Conservation (phyloP, 192 early-diverging fungal species). For the Mortierella hygrophila region DNA sequence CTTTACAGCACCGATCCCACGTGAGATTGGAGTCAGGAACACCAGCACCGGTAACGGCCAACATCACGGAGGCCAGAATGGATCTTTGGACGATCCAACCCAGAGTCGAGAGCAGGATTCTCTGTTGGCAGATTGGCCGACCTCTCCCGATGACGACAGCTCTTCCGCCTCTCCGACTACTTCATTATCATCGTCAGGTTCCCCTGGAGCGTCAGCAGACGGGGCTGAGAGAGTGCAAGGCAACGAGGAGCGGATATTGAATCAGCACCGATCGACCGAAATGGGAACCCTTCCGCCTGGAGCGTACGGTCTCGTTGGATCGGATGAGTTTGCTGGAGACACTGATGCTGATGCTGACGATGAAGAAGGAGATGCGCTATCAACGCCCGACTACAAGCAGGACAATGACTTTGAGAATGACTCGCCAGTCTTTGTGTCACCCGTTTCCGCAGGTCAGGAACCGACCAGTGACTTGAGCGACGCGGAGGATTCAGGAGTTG, state of each 20-base stretch:
- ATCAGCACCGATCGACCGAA: background rate
- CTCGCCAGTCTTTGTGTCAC: background rate
- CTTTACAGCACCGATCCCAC: slow-evolving; percentile 87
- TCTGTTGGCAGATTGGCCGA: slow-evolving; percentile 38
- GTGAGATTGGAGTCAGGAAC: slow-evolving; percentile 57
- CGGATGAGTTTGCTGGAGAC: slow-evolving; percentile 41
- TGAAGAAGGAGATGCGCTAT: background rate
- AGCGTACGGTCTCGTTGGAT: slow-evolving; percentile 30
- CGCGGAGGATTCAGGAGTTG: slow-evolving; percentile 50
- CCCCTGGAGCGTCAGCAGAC: background rate
- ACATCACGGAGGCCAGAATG: background rate
- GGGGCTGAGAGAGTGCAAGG: background rate
- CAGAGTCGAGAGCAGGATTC: slow-evolving; percentile 20
- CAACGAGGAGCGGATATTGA: background rate
- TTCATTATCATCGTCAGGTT: slow-evolving; percentile 1
- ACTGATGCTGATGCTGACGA: slow-evolving; percentile 46
- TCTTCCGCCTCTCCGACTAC: background rate
- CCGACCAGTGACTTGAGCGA: slow-evolving; percentile 21
- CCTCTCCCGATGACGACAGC: slow-evolving; percentile 20
- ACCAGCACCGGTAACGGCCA: slow-evolving; percentile 4
- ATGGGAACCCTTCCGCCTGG: slow-evolving; percentile 13
- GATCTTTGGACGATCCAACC: background rate
- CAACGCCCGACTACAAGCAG: background rate
- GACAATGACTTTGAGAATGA: slow-evolving; percentile 8
- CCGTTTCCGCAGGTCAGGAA: background rate